These are phyloP conservation scores for Verbascum thapsus DNA, from an alignment of 257 asterid species.

Conservation along the genomic window DNA sequence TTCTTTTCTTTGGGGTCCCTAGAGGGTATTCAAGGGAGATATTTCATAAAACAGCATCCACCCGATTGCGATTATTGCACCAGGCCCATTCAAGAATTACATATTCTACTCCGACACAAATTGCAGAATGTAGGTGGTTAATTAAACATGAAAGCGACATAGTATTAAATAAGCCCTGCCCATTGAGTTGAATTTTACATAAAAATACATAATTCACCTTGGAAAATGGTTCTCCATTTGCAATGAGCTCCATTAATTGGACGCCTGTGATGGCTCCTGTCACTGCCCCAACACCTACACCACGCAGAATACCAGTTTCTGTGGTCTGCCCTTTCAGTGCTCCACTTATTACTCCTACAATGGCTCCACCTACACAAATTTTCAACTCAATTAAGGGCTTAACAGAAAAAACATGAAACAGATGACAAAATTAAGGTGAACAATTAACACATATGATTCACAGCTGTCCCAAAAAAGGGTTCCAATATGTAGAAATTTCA, in stretches of 20 bases:
- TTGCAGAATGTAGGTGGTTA: conserved; percentile 32
- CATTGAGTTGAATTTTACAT: background rate
- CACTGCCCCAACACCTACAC: conserved; percentile 85
- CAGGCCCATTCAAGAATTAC: background rate
- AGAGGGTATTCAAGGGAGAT: conserved; percentile 16
- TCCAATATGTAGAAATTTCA: too few species aligned
- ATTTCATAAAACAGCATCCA: conserved; percentile 22
- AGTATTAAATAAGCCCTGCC: background rate
- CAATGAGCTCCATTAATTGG: conserved; percentile 71
- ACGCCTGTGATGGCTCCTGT: conserved; percentile 87
- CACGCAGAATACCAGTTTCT: conserved; percentile 83
- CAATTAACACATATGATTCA: background rate
- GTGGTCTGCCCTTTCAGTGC: conserved; percentile 94
- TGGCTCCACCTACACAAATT: conserved; percentile 69
- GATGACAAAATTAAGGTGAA: background rate
- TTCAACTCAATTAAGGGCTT: background rate
- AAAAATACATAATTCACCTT: conserved; percentile 50
- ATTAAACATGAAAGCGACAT: conserved; percentile 30
- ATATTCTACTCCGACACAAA: conserved; percentile 1
- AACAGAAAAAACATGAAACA: background rate
- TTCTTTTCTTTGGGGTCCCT: conserved; percentile 9
- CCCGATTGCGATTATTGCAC: too few species aligned
- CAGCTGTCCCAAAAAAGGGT: background rate
- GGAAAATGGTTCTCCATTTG: conserved; percentile 82
- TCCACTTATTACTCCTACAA: conserved; percentile 70